phyloP scores from a whole-genome alignment of 495 filamentous ascomycete genomes.

The Penicillium parvum region DNA sequence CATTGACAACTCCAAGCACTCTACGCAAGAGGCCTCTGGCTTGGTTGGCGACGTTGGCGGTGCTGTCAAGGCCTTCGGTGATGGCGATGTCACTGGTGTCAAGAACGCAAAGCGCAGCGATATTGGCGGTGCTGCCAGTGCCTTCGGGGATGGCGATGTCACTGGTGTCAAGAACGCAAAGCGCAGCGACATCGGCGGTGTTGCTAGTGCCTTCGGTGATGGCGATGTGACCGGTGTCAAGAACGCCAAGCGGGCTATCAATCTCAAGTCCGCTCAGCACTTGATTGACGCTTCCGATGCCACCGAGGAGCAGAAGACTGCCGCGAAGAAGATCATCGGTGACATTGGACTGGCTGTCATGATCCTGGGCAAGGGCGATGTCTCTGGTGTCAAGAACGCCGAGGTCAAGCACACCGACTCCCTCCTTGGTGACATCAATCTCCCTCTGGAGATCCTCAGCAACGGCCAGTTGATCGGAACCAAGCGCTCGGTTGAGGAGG shows the following conservation, averaged over 20 bases:
- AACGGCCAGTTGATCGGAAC: not conserved
- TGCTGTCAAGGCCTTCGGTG: not conserved
- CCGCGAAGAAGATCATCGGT: not conserved
- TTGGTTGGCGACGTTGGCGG: too few species aligned
- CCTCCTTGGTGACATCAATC: not conserved
- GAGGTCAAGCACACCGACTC: not conserved
- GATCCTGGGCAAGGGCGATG: not conserved
- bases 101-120: constrained; percentile 1
- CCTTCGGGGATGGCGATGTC: not conserved
- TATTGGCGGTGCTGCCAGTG: not conserved
- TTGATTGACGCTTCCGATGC: too few species aligned
- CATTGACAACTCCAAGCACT: too few species aligned
- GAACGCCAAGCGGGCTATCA: too few species aligned
- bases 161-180: constrained; percentile 1
- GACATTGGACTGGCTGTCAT: not conserved
- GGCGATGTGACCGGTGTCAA: not conserved
- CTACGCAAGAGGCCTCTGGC: not conserved
- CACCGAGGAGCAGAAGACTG: too few species aligned
- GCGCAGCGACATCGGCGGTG: not conserved
- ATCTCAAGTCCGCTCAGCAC: too few species aligned
- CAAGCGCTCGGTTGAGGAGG: not conserved
- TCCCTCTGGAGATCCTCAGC: not conserved
- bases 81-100: not conserved
- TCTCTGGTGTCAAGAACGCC: not conserved
- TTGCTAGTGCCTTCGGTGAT: not conserved